phyloP scores from a whole-genome alignment of 2,329 filamentous ascomycete genomes.

The Pseudopyricularia cyperi region DNA sequence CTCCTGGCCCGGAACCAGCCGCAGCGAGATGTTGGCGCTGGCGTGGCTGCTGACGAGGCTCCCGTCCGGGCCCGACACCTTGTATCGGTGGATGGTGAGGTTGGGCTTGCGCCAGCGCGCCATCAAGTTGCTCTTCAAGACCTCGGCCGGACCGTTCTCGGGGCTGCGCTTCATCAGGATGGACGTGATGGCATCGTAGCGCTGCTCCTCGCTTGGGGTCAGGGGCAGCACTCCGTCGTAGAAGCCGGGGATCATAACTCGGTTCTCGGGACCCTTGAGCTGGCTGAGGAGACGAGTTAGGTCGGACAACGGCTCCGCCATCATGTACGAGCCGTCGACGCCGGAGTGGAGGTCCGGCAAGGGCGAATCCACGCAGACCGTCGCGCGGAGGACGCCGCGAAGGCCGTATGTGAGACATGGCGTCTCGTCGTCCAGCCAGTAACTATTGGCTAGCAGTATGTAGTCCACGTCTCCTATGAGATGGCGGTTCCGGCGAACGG shows the following conservation, averaged over 20 bases:
- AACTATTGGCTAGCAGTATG: constrained; percentile 91
- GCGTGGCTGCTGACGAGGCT: constrained; percentile 86
- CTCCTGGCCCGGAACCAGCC: constrained; percentile 87
- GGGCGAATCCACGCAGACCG: constrained; percentile 72
- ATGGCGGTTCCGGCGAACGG: constrained; percentile 65
- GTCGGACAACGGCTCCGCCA: constrained; percentile 87
- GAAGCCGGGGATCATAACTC: constrained; percentile 75
- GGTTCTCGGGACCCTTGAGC: constrained; percentile 68
- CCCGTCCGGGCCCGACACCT: constrained; percentile 82
- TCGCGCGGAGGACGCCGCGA: constrained; percentile 86
- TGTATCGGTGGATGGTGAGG: constrained; percentile 84
- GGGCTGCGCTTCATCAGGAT: constrained; percentile 64
- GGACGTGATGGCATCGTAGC: constrained; percentile 74
- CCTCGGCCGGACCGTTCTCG: constrained; percentile 41
- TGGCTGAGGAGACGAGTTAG: constrained; percentile 71
- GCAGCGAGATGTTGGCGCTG: constrained; percentile 76
- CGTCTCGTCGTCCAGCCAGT: constrained; percentile 94
- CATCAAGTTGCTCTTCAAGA: constrained; percentile 77
- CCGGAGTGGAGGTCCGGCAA: constrained; percentile 88
- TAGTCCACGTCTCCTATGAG: constrained; percentile 87
- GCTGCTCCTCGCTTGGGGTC: constrained; percentile 59
- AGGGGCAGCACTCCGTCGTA: constrained; percentile 73
- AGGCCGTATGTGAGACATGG: constrained; percentile 92
- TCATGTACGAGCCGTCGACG: constrained; percentile 84
- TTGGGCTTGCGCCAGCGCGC: constrained; percentile 92